Conservation (phyloP, 208 protist species). For the Acanthamoeba royreba region DNA sequence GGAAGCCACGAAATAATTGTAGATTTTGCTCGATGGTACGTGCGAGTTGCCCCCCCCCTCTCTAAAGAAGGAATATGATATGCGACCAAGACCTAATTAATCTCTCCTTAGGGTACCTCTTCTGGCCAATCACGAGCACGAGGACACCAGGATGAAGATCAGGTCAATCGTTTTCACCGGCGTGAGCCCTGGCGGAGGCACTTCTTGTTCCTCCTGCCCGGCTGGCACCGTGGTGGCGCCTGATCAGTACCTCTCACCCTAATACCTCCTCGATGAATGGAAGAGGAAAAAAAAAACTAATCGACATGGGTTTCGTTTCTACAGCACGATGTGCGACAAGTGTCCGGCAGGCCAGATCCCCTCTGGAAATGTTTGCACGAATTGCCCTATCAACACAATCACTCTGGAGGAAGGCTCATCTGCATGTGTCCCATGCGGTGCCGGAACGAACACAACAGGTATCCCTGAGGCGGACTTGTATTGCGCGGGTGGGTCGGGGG, state of each 20-base stretch:
- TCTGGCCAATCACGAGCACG: slow-evolving; percentile 29
- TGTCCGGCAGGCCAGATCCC: background rate
- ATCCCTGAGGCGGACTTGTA: background rate
- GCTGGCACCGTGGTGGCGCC: background rate
- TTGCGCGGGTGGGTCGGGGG: too few relatives aligned
- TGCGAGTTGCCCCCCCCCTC: background rate
- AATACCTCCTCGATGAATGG: background rate
- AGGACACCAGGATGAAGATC: background rate
- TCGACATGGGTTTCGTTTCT: background rate
- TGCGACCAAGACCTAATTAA: background rate
- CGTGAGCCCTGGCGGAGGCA: background rate
- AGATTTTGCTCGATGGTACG: slow-evolving; percentile 36
- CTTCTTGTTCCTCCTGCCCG: background rate
- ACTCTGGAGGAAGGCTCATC: background rate
- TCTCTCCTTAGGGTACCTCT: background rate
- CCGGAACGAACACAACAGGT: background rate
- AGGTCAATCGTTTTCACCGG: background rate
- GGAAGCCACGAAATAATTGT: slow-evolving; percentile 2
- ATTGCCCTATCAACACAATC: background rate
- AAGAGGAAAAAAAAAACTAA: background rate
- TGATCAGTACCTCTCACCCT: background rate
- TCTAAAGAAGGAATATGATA: background rate
- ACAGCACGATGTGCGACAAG: background rate
- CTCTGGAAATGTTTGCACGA: background rate
- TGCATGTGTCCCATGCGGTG: background rate